Base-by-base conservation (phyloP, 179 eudicot genomes). In the Silene noctiflora region DNA sequence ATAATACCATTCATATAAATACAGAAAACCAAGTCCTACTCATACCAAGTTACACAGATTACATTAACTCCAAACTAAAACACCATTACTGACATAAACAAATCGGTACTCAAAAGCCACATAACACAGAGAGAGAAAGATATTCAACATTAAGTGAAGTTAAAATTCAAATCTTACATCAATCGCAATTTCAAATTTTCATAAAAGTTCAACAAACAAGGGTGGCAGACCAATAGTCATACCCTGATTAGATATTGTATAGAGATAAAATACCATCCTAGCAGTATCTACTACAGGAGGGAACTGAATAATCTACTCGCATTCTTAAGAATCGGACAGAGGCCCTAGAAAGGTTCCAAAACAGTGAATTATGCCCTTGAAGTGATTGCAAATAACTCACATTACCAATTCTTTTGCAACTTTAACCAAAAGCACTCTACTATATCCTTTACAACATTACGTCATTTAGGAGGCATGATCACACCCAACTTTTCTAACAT, bases 371-470 rank as follows among this genome's bases (percentile, higher is more conserved):
- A 68, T 68, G 10, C 53, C 71, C 72, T 17, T 20, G 17, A 68
- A 20, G 55, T 68, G 25, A 67, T 29, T 29, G 69, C 69, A 31
- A 17, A 29, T 65, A 65, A 65, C 69, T 66, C 48, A 31, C 44
- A 16, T 66, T 29, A 66, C 46, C 46, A 29, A 20, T 39, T 33
- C 46, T 27, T 33, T 14, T 31, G 44, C 46, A 29, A 66, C 12
- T 11, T 46, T 12, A 69, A 10, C 19, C n/a, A 46, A 21, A 53
- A 44, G 59, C 31, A 4, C 51, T 24, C 59, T 24, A 25, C 51
- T 20, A 48, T 21, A 48, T 48, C 60, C 33, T 13, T n/a, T 42
- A 22, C 35, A 46, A 69, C 35, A 42, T 46, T 46, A 35, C 27
- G 48, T 20, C 6, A 25, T 42, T 42, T 42, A 42, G 13, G 13